Base-by-base conservation (phyloP, 148 eudicot species). In the Rhododendron williamsianum region DNA sequence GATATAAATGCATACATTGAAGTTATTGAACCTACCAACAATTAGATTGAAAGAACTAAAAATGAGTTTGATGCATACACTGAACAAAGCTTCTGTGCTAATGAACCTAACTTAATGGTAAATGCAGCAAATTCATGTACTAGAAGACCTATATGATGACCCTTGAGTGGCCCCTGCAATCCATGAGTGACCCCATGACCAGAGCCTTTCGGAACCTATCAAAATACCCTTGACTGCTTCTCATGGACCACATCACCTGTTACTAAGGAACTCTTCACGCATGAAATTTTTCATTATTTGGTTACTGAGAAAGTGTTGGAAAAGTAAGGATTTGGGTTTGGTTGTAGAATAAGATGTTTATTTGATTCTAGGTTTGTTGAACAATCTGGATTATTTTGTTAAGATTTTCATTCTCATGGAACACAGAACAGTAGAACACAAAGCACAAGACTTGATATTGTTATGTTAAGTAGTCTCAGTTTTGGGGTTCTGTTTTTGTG, bases 271-370 rank as follows among this genome's bases (percentile, higher is more conserved):
- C 51, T 48, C 51, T 48, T 48, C 51, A 48, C 51, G 12, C 12
- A 48, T 48, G 51, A 48, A 48, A 48, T 0, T 48, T 16, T 16
- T 4, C 60, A 56, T 56, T 56, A 0, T 71, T 48, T 71, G 79
- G 46, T 48, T 48, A 78, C 27, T 33, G 46, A 46, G 63, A 83
- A 48, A 48, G 72, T 83, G 43, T 46, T 12, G 73, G 51, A 63
- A 82, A 27, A 33, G 18, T 43, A 67, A 45, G 16, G 13, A 21
- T 35, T 67, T 72, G 15, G 45, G 41, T 25, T 82, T 82, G 41
- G 43, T 49, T 82, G 56, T 80, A 33, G 69, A 52, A 52, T 51
- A 30, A 52, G 45, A 80, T 80, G 27, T 82, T 45, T 60, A 82
- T 51, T 82, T 76, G 33, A 7, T n/a, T n/a, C 36, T 49, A 79